Base-by-base conservation (phyloP, 768 basidiomycete genomes). In the Lactifluus pinguis region DNA sequence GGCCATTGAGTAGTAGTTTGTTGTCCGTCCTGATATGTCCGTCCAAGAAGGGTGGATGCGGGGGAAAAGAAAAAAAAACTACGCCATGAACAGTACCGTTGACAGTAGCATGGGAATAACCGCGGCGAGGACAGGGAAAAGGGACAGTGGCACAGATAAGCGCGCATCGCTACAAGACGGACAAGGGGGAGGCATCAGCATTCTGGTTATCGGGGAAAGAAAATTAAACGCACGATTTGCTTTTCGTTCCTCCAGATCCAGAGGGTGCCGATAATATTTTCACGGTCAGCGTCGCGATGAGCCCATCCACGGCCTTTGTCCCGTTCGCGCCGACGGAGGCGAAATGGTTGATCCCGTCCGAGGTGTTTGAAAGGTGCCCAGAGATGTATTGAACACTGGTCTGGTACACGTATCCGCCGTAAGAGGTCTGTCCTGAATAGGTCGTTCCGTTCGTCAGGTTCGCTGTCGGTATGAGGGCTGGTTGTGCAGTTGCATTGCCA, bases 251-350 rank as follows among this genome's bases (percentile, higher is more conserved):
- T 19, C n/a, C 14, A 8, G 55, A 48, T 19, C n/a, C 14, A 8
- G 55, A 48, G 3, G 80, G 80, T 41, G 57, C 57, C 30, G 59
- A 67, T 1, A 81, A 78, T 45, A 95, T 84, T 67, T 79, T 80
- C 50, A 94, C 85, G 1, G 83, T 83, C 65, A 95, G 65, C 1
- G 97, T 75, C 0, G 89, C 91, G 4, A 95, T 87, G 11, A 92
- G 74, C 1, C 94, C 95, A 69, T 98, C 95, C 1, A 84, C 76
- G 2, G 90, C 82, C 62, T 80, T 83, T n/a, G 73, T 70, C n/a
- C 76, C 73, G 55, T 79, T 71, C 6, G 77, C 70, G 11, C 69
- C 75, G 6, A 91, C 89, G 8, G 73, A 75, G 7, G 72, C 41
- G 65, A 78, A 79, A 70, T 92, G 89, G 69, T 90, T 92, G 53